A percentile compares a stretch with the other conserved stretches of the same genome.
Evolutionary conservation across 1,284 basidiomycete species (phyloP).

Genomic region (Ceratobasidium theobromae): DNA sequence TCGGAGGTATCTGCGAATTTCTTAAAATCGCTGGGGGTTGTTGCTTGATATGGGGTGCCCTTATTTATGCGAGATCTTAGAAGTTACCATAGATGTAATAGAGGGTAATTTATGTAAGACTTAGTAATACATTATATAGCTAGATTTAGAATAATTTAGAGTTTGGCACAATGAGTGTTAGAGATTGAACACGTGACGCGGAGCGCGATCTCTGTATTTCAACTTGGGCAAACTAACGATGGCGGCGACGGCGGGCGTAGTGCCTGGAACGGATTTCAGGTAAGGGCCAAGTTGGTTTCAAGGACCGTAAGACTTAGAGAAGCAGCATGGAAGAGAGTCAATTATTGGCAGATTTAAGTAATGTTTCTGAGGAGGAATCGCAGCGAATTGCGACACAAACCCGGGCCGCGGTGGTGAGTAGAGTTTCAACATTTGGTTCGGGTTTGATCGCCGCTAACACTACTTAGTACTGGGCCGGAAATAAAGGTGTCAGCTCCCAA

Average conservation of each 20-base stretch:
- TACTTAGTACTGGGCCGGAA: slow-evolving; percentile 13
- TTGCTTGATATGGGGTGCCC: not conserved
- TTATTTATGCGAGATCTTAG: not conserved
- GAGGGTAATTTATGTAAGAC: not conserved
- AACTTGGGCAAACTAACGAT: slow-evolving; percentile 14
- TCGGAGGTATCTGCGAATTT: not conserved
- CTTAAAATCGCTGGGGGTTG: not conserved
- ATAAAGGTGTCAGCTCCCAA: slow-evolving; percentile 18
- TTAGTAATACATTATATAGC: not conserved
- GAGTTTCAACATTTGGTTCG: no score
- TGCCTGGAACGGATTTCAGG: not conserved
- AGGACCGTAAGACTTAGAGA: no score
- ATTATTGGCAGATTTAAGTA: slow-evolving; percentile 10
- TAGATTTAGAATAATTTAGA: not conserved
- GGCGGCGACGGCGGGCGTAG: slow-evolving; percentile 17
- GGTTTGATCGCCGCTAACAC: no score
- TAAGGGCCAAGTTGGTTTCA: not conserved
- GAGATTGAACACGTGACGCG: slow-evolving; percentile 17
- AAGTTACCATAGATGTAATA: not conserved
- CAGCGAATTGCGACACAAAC: slow-evolving; percentile 4
- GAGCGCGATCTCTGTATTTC: not conserved
- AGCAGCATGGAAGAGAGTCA: slow-evolving; percentile 19
- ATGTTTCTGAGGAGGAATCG: slow-evolving; percentile 22
- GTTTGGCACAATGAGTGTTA: not conserved
- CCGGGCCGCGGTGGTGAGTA: slow-evolving; percentile 11